These are phyloP conservation scores for Tardiomyces blankii DNA, from an alignment of 1,139 yeast genomes.

Conservation along the genomic window DNA sequence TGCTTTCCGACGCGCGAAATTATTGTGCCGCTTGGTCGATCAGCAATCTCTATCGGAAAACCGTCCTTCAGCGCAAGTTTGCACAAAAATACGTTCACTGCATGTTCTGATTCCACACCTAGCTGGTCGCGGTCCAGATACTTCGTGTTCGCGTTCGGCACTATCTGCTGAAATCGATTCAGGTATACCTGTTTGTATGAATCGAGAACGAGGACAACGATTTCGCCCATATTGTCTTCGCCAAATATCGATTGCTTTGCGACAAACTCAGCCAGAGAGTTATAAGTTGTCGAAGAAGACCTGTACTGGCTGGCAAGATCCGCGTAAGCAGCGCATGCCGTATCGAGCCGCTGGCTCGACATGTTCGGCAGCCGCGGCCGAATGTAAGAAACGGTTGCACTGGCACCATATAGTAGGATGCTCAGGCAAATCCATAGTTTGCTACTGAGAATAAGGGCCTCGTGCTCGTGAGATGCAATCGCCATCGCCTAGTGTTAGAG, in stretches of 20 bases:
- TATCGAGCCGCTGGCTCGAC: background rate
- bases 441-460: background rate
- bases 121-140: slow-evolving; percentile 1
- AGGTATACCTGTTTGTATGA: background rate
- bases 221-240: background rate
- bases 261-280: background rate
- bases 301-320: background rate
- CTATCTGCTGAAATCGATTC: slow-evolving; percentile 1
- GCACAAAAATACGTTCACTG: background rate
- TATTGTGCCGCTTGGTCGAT: background rate
- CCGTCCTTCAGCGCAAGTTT: background rate
- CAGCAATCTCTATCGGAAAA: background rate
- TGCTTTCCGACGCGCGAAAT: background rate
- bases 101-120: background rate
- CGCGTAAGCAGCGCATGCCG: background rate
- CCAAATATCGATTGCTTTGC: background rate
- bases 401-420: background rate
- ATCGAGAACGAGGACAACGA: slow-evolving; percentile 1
- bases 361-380: background rate
- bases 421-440: background rate
- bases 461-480: background rate
- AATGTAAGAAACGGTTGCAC: background rate
- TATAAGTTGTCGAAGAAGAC: background rate
- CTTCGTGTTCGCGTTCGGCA: background rate
- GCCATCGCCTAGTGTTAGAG: background rate